Evolutionary conservation across 768 basidiomycete species (phyloP).

Genomic region (Lepiota venenata): DNA sequence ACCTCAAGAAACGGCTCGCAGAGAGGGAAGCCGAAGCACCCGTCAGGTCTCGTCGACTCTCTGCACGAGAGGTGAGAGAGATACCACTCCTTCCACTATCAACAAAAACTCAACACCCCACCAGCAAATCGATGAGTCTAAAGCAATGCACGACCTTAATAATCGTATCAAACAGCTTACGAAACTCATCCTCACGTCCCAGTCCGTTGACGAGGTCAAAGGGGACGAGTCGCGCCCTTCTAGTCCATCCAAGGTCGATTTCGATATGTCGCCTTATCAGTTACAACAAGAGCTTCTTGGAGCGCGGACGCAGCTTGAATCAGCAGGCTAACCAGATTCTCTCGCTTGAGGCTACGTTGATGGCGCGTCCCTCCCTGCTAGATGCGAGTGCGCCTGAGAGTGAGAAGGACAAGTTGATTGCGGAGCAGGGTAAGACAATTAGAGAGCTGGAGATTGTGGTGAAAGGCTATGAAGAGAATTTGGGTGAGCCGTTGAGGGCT

Average conservation of each 20-base stretch:
- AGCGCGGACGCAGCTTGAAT: constrained; percentile 72
- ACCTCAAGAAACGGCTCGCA: constrained; percentile 69
- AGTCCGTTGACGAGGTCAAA: constrained; percentile 68
- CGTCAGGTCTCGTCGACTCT: constrained; percentile 43
- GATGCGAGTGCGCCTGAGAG: constrained; percentile 62
- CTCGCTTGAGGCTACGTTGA: constrained; percentile 75
- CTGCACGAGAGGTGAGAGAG: constrained; percentile 48
- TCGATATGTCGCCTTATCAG: constrained; percentile 86
- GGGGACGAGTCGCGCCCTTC: constrained; percentile 72
- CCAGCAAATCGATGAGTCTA: constrained; percentile 81
- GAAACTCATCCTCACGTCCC: constrained; percentile 82
- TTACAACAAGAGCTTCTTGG: constrained; percentile 87
- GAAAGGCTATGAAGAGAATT: constrained; percentile 68
- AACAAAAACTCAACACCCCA: neutral
- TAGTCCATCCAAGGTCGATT: constrained; percentile 87
- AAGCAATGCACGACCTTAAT: constrained; percentile 82
- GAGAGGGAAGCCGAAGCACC: constrained; percentile 68
- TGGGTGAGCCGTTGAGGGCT: constrained; percentile 61
- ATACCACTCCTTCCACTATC: neutral
- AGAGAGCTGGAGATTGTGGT: constrained; percentile 74
- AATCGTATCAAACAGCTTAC: constrained; percentile 78
- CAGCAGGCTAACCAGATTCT: constrained; percentile 82
- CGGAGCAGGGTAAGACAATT: constrained; percentile 72
- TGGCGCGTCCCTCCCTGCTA: constrained; percentile 70
- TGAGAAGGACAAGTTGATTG: constrained; percentile 73